These are phyloP conservation scores for Gynostemma pentaphyllum DNA, from an alignment of 306 rosid genomes.

Conservation along the genomic window DNA sequence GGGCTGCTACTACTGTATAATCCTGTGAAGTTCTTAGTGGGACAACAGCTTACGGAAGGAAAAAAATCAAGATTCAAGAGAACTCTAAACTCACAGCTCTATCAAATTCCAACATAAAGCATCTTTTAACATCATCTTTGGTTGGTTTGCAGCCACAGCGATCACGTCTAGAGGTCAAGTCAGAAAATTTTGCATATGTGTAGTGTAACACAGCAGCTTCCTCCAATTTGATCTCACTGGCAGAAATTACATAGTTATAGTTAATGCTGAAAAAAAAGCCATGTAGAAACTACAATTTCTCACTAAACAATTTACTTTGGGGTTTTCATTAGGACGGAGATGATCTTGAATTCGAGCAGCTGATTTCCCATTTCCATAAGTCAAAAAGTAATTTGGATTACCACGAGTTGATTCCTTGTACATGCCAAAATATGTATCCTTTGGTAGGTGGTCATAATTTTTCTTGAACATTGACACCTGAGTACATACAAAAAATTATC, in stretches of 20 bases:
- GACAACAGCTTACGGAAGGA: neutral
- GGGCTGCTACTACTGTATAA: neutral
- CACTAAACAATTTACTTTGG: conserved; percentile 43
- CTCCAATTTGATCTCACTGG: conserved; percentile 86
- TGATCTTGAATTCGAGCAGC: conserved; percentile 85
- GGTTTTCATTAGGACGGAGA: conserved; percentile 93
- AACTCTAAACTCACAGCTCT: conserved; percentile 59
- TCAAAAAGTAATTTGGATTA: conserved; percentile 89
- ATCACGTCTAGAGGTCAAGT: conserved; percentile 89
- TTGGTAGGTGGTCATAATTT: conserved; percentile 90
- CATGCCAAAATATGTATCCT: conserved; percentile 88
- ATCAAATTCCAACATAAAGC: conserved; percentile 98
- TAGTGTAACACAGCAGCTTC: conserved; percentile 98
- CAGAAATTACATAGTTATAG: conserved; percentile 17
- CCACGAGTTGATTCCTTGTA: conserved; percentile 89
- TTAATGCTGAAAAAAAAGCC: conserved; percentile 1
- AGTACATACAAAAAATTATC: neutral
- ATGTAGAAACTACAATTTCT: neutral
- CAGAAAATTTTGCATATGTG: conserved; percentile 88
- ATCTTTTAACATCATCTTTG: conserved; percentile 89
- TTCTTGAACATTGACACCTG: conserved; percentile 94
- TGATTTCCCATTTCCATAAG: conserved; percentile 97
- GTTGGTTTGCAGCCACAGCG: conserved; percentile 98
- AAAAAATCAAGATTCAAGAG: conserved; percentile 6
- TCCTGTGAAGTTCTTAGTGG: neutral